These are phyloP conservation scores for Phytophthora pistaciae DNA, from an alignment of 352 stramenopile species.

Conservation along the genomic window DNA sequence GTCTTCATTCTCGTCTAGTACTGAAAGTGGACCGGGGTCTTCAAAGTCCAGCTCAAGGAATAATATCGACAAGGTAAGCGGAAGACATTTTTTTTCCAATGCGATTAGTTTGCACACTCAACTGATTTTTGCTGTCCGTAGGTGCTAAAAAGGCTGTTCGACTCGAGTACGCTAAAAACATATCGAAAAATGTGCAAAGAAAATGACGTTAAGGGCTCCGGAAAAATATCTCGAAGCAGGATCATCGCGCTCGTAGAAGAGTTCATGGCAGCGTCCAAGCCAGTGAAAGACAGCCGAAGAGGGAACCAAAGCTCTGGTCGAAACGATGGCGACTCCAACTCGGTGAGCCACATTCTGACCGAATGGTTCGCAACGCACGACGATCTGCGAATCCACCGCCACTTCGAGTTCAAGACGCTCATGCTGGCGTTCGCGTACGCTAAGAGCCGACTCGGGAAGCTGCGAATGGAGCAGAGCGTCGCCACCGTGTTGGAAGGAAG, in stretches of 20 bases:
- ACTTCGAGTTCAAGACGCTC: conserved; percentile 66
- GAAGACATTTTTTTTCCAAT: neutral
- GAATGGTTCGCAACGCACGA: conserved; percentile 69
- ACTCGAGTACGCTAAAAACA: conserved; percentile 38
- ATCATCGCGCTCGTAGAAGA: conserved; percentile 54
- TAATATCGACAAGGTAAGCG: conserved; percentile 34
- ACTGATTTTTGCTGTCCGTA: conserved; percentile 8
- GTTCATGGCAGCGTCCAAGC: conserved; percentile 17
- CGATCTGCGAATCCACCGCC: conserved; percentile 49
- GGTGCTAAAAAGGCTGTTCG: conserved; percentile 49
- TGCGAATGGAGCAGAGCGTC: conserved; percentile 58
- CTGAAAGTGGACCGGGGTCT: conserved; percentile 16
- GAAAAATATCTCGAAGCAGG: conserved; percentile 48
- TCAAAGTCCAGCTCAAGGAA: conserved; percentile 12
- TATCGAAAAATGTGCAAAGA: conserved; percentile 50
- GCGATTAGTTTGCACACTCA: neutral
- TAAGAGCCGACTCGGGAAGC: conserved; percentile 54
- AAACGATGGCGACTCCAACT: neutral
- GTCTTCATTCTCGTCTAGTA: conserved; percentile 25
- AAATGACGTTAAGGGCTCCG: conserved; percentile 41
- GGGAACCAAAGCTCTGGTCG: neutral
- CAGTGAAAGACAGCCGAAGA: neutral
- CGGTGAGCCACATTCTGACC: conserved; percentile 29
- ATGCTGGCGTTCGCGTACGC: conserved; percentile 63
- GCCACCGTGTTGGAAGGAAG: conserved; percentile 55